Evolutionary conservation across 768 basidiomycete species (phyloP), one percentile per base, ranked within the genome.

Genomic region (Pisolithus tinctorius): DNA sequence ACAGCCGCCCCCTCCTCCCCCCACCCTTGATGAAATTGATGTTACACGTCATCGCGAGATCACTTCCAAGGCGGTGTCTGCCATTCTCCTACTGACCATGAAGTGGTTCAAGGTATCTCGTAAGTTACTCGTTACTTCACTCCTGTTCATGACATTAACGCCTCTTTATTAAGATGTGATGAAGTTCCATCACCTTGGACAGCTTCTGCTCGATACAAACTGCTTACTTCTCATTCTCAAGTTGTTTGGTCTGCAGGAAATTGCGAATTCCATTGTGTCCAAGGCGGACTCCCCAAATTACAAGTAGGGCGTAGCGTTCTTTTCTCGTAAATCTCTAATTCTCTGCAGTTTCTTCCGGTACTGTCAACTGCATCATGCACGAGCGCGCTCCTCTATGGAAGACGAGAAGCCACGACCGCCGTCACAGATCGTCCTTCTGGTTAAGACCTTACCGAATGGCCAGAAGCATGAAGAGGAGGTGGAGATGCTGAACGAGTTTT

Each of bases 101-200:
- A 96, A 98, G 66, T 99, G 96, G 96, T 95, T 97, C 76, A 98
- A 98, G 69, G 89, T 88, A 23, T 97, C 95, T 47, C 96, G 95
- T 97, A 58, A 67, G 93, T 77, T 9, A 44, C 45, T 46, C 38
- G 16, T 20, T 41, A 26, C 23, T 50, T 29, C 44, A 43, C 26
- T 43, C 16, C 7, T 6, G 27, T 17, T 16, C 46, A 41, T 1
- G 30, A 20, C 55, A 29, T 48, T 42, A 52, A 38, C 23, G 26
- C 47, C 36, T 37, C 50, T n/a, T 38, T 48, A 14, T 58, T 34
- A 14, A 98, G 95, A 98, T 70, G 83, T 87, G 17, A 94, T 99
- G 88, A 98, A 99, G 65, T 97, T 96, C 64, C 94, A 99, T 67
- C 93, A 97, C 66, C 77, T 99, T 23, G 93, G 93, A n/a, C 93